Evolutionary conservation across 345 rosid genomes (phyloP).

Genomic region (Acer campestre): DNA sequence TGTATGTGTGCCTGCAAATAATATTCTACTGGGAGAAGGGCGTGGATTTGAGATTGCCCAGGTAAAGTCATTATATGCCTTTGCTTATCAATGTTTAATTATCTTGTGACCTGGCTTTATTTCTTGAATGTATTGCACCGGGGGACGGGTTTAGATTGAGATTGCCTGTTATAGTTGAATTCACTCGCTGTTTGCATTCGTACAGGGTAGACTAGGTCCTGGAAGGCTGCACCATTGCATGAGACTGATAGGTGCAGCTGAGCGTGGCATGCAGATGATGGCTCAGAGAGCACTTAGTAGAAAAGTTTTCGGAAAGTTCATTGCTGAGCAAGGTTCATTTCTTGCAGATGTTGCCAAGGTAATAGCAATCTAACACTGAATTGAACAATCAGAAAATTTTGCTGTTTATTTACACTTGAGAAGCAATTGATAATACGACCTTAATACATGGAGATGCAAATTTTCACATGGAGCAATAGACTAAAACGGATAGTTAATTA

Average conservation of each 20-base stretch:
- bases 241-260: slow-evolving; percentile 97
- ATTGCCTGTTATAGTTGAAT: not conserved
- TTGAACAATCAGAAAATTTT: not conserved
- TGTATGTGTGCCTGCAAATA: slow-evolving; percentile 77
- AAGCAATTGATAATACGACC: not conserved
- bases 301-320: slow-evolving; percentile 79
- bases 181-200: slow-evolving; percentile 19
- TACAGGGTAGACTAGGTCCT: slow-evolving; percentile 97
- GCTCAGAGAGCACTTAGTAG: slow-evolving; percentile 79
- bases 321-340: slow-evolving; percentile 90
- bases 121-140: not conserved
- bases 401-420: not conserved
- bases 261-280: slow-evolving; percentile 97
- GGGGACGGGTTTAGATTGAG: not conserved
- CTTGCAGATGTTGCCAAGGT: slow-evolving; percentile 91
- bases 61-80: slow-evolving; percentile 43
- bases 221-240: slow-evolving; percentile 99
- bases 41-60: slow-evolving; percentile 99
- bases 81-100: not conserved
- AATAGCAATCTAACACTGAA: not conserved
- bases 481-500: not conserved
- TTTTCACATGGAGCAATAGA: not conserved
- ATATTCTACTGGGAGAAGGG: slow-evolving; percentile 94
- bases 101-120: not conserved
- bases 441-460: no score